Evolutionary conservation across 768 basidiomycete genomes (phyloP), one percentile per base, ranked within the genome.

Genomic region (Psilocybe cubensis): DNA sequence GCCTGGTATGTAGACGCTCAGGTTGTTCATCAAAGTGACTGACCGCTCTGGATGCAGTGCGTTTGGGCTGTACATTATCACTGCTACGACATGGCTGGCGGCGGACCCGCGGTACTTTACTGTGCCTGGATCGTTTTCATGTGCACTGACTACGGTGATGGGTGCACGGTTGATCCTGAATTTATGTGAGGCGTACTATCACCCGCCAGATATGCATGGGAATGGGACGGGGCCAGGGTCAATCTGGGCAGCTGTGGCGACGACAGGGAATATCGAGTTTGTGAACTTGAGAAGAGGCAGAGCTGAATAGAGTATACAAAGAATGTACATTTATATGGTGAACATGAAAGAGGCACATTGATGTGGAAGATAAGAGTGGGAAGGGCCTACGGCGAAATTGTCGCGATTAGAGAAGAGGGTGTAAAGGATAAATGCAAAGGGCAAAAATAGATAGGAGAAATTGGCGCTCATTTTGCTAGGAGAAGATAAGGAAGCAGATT

Each of bases 161-260:
- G 66, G 69, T 8, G 68, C 66, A 33, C 64, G 70, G 50, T 56
- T 73, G 27, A 64, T 73, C 52, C 66, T 73, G 44, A 72, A 72
- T 55, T 66, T 73, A 9, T 68, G 61, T 46, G 54, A 68, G 33
- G 68, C 68, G 8, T 70, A 63, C 54, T 66, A 69, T 41, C 52
- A 42, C 24, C 65, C 67, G 5, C 28, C 44, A n/a, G 54, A 55
- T n/a, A 18, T 49, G 0, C 33, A 43, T 2, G 54, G 17, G 10
- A 33, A 43, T 2, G 54, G 17, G 10, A 56, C 41, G 14, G 52
- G 41, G 1, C 60, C 56, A 40, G 9, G 3, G 43, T 63, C 62
- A 12, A 63, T 63, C 20, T 63, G 62, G 62, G 61, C 52, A 1
- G 61, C n/a, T n/a, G n/a, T 38, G 17, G 57, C 56, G 38, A 58